Evolutionary conservation across 768 basidiomycete genomes (phyloP), one percentile per base, ranked within the genome.

Genomic region (Lentinula sp.): DNA sequence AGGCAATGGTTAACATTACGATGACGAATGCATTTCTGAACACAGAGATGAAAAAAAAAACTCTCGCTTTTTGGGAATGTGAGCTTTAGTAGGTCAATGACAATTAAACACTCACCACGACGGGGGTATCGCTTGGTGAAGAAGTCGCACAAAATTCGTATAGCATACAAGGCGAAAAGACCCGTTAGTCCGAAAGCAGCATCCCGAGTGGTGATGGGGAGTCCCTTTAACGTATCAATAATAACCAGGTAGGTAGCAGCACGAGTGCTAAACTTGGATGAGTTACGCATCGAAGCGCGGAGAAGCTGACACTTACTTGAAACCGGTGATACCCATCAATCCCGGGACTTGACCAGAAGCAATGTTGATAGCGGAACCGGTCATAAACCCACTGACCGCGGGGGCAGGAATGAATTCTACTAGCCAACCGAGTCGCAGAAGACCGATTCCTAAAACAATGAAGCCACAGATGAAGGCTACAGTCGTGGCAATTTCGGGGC

Each of bases 311-410:
- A 76, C 88, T 67, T 62, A 92, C 91, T 91, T 81, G 71, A 97
- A 92, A 32, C 87, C 88, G 58, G 85, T 79, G 59, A 93, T 90
- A 23, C 95, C 97, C 79, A 99, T 85, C 49, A 99, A 72, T 0
- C 88, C 90, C 1, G 96, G 94, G 4, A 97, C 81, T 74, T 99
- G 96, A 37, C 93, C 86, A 16, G 86, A 80, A 15, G 86, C 88
- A 66, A 98, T 98, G 71, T 79, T 95, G 75, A 98, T 85, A 39
- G 96, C 96, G n/a, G 91, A 95, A 18, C 96, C 96, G 0, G 96
- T 98, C 95, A 99, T 97, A 77, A 96, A 92, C 18, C 89, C 90
- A 66, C 87, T 89, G 62, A 93, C 87, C 2, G 91, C 91, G 2
- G 90, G 90, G 6, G 84, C 81, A 18, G 92, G 90, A 63, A 95